Conservation (phyloP, 179 eudicot species). For the Heliamphora ciliata region DNA sequence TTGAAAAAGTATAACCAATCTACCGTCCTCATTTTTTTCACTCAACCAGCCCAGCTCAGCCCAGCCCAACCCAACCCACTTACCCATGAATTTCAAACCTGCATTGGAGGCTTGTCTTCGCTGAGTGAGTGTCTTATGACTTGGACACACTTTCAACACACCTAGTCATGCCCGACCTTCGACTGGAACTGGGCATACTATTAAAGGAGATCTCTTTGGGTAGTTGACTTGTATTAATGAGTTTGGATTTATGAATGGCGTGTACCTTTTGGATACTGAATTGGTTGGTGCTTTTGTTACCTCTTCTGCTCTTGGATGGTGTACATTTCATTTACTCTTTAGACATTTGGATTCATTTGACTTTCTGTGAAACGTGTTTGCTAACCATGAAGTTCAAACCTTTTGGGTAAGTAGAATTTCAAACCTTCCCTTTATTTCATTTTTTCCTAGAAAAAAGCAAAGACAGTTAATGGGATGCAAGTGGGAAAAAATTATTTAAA, state of each 20-base stretch:
- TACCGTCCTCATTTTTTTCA: too few relatives aligned
- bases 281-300: not conserved
- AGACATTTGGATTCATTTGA: not conserved
- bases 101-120: not conserved
- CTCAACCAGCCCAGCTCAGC: too few relatives aligned
- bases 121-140: not conserved
- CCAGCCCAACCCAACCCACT: too few relatives aligned
- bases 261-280: not conserved
- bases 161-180: not conserved
- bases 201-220: not conserved
- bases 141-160: constrained; percentile 3
- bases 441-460: not conserved
- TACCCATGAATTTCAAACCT: not conserved
- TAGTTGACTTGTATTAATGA: not conserved
- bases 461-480: not conserved
- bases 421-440: not conserved
- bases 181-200: constrained; percentile 1
- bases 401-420: too few relatives aligned
- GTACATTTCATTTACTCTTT: not conserved
- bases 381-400: not conserved
- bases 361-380: not conserved
- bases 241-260: not conserved
- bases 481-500: not conserved
- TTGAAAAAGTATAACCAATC: too few relatives aligned
- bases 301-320: not conserved